Percentiles rank a stretch among this genome's conserved stretches.
Conservation (phyloP, 371 early-diverging fungal genomes). For the Rhizopus arrhizus region DNA sequence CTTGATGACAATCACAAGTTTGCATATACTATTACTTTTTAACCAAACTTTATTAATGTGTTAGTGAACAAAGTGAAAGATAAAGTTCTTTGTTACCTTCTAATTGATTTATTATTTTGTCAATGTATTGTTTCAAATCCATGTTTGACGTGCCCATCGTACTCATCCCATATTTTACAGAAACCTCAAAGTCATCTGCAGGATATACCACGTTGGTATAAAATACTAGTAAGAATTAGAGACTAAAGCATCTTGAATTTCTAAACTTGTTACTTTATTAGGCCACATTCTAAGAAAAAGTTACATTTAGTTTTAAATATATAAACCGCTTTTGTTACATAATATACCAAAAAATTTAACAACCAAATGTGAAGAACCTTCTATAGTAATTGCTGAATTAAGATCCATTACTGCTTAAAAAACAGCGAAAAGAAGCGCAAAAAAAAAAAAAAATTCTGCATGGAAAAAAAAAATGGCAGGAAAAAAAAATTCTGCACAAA, state of each 20-base stretch:
- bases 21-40: conserved; percentile 65
- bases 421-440: background rate
- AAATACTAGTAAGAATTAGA: conserved; percentile 57
- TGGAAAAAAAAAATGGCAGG: background rate
- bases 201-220: conserved; percentile 91
- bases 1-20: conserved; percentile 83
- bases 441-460: background rate
- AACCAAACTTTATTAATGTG: conserved; percentile 66
- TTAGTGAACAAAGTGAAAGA: background rate
- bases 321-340: background rate
- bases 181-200: conserved; percentile 80
- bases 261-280: conserved; percentile 67
- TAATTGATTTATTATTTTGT: conserved; percentile 75
- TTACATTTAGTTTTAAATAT: background rate
- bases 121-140: conserved; percentile 72
- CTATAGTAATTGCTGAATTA: conserved; percentile 60
- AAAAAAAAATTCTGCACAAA: background rate
- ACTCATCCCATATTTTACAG: conserved; percentile 81
- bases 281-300: conserved; percentile 61
- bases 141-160: conserved; percentile 75
- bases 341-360: conserved; percentile 81
- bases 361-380: conserved; percentile 78
- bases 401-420: conserved; percentile 6
- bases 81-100: conserved; percentile 52
- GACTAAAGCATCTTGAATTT: background rate